Evolutionary conservation across 73 alveolate genomes (phyloP).

Genomic region (Paramecium biaurelia): DNA sequence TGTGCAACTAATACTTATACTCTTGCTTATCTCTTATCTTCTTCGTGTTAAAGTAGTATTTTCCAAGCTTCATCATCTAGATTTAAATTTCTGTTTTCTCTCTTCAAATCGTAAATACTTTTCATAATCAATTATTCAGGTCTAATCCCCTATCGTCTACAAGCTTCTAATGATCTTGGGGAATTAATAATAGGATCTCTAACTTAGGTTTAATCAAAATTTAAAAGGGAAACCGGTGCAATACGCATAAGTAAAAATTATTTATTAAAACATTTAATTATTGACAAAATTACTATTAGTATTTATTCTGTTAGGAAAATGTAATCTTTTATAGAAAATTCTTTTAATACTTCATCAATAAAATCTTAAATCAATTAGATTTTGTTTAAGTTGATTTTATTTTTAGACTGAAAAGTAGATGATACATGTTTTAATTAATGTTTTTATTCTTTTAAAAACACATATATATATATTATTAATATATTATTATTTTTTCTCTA

Average conservation of each 20-base stretch:
- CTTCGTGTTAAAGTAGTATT: neutral
- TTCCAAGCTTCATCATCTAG: slow-evolving; percentile 56
- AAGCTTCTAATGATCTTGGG: slow-evolving; percentile 72
- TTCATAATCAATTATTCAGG: slow-evolving; percentile 61
- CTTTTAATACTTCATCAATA: neutral
- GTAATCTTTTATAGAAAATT: neutral
- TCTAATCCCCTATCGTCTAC: slow-evolving; percentile 66
- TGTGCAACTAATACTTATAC: slow-evolving; percentile 35
- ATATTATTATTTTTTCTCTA: neutral
- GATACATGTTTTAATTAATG: no score
- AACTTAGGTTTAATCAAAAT: slow-evolving; percentile 47
- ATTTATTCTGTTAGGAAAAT: neutral
- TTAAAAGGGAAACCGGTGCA: slow-evolving; percentile 12
- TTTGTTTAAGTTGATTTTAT: no score
- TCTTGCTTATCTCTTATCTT: slow-evolving; percentile 61
- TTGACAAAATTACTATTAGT: neutral
- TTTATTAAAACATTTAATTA: neutral
- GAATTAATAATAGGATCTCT: slow-evolving; percentile 62
- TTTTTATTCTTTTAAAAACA: neutral
- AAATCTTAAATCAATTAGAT: neutral
- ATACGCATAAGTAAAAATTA: neutral
- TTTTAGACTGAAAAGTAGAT: no score
- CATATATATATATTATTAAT: neutral
- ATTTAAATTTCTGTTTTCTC: slow-evolving; percentile 30
- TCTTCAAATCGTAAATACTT: slow-evolving; percentile 56